Evolutionary conservation across 2,329 filamentous ascomycete species (phyloP), one percentile per base, ranked within the genome.

Genomic region (Neopestalotiopsis sp.): DNA sequence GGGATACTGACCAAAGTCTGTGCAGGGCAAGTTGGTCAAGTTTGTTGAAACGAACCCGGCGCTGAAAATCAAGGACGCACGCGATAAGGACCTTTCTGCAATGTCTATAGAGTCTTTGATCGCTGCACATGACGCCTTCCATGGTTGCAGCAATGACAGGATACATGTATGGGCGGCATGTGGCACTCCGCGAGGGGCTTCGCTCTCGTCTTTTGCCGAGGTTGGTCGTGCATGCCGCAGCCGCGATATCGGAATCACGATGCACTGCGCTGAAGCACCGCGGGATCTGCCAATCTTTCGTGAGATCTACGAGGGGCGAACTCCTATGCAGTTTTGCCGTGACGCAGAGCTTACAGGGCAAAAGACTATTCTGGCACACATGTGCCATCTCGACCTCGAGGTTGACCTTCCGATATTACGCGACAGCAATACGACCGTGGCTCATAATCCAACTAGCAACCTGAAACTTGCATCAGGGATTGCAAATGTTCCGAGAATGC

Each of bases 371-470:
- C 79, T 87, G 1, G 85, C 82, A 1, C 85, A 87, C 72, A 86
- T 87, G 84, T 83, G 85, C 1, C 83, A 87, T 71, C 76, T 86
- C 4, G 83, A 86, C 70, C 69, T 76, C 17, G 79, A 79, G 58
- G 76, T 73, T 1, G 84, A 86, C 69, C 76, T 85, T 56, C 72
- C 78, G 6, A 75, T 82, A 1, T 74, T 85, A 32, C 73, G 74
- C 4, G 72, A 77, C n/a, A 81, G 80, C 0, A 79, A 79, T 7
- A 83, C 83, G 0, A 79, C 82, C 40, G 83, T 87, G 4, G 83
- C 84, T 5, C 85, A 88, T 74, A 86, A 84, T 69, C 84, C 86
- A 0, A 85, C 82, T 2, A 85, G 82, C 67, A 88, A 88, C 71
- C 79, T 81, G 34, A 88, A 87, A 73, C 81, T 88, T 14, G 85